Base-by-base conservation (phyloP, 1,139 yeast species). In the Geotrichum reessii region DNA sequence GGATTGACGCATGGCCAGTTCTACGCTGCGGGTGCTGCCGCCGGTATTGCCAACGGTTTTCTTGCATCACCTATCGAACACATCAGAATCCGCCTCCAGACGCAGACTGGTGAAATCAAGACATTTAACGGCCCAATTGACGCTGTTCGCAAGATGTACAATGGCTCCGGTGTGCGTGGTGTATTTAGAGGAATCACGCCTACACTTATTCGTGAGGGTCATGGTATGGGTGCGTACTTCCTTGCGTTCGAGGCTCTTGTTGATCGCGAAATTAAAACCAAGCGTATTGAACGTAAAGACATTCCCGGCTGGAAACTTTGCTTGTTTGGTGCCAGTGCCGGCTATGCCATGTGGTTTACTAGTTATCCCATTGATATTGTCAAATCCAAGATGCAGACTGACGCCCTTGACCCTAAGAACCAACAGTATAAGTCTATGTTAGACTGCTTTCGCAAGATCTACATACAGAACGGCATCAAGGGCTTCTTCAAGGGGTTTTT, bases 31-130 rank as follows among this genome's bases (percentile, higher is more conserved):
- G 97, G 98, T 67, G 85, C 86, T 1, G 90, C 86, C 17, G 96
- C 96, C 48, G 98, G 98, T 49, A 76, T 88, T 62, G 92, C 96
- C 52, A 91, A 89, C 74, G 89, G 95, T 1, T 82, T 90, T 60
- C 74, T 92, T 65, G 96, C 97, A 0, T 79, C 92, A 27, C 97
- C 98, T 3, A 92, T 92, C 63, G 98, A 92, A 71, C 97, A 90
- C 70, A 82, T 92, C 63, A 87, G 98, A 78, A 90, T 91, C 64
- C 78, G 97, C 66, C 78, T 91, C 64, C 98, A 91, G 73, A 87
- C 95, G 3, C 97, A 90, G 72, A 82, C 87, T 3, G 66, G 75
- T 8, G 73, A 73, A 8, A 72, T 74, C 4, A 73, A 77, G 14
- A 73, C 76, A 50, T 88, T 83, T 67, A 74, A 76, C 60, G 97